Percentiles rank a stretch among this genome's conserved stretches.
phyloP scores from a whole-genome alignment of 805 yeast genomes.

The Ogataea pignaliae region DNA sequence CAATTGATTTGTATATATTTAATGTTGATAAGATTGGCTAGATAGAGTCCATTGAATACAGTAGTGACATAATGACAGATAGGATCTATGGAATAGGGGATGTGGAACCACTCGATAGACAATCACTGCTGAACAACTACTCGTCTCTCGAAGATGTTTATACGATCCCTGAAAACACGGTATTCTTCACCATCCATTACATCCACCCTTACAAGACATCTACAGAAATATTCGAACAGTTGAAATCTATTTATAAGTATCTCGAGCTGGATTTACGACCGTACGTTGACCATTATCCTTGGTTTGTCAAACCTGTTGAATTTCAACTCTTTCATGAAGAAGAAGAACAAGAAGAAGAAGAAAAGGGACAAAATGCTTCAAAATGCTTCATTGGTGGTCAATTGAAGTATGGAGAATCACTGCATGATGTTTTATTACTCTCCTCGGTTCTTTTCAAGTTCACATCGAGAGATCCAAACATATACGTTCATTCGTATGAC shows the following conservation, averaged over 20 bases:
- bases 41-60: too few relatives aligned
- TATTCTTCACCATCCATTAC: conserved; percentile 26
- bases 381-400: conserved; percentile 35
- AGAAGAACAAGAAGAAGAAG: conserved; percentile 1
- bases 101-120: too few relatives aligned
- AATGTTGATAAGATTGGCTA: too few relatives aligned
- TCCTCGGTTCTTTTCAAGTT: conserved; percentile 36
- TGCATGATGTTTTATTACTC: conserved; percentile 43
- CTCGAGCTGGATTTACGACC: conserved; percentile 25
- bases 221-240: conserved; percentile 12
- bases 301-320: conserved; percentile 33
- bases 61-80: too few relatives aligned
- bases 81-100: too few relatives aligned
- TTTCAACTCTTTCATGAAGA: conserved; percentile 16
- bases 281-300: conserved; percentile 38
- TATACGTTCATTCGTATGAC: conserved; percentile 45
- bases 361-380: not conserved
- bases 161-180: not conserved
- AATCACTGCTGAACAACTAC: too few relatives aligned
- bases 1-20: too few relatives aligned
- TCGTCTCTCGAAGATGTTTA: too few relatives aligned
- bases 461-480: conserved; percentile 24
- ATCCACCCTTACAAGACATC: conserved; percentile 26
- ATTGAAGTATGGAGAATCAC: conserved; percentile 38
- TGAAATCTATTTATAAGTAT: conserved; percentile 15